Evolutionary conservation across 192 early-diverging fungal genomes (phyloP).

Genomic region (Coemansia sp.): DNA sequence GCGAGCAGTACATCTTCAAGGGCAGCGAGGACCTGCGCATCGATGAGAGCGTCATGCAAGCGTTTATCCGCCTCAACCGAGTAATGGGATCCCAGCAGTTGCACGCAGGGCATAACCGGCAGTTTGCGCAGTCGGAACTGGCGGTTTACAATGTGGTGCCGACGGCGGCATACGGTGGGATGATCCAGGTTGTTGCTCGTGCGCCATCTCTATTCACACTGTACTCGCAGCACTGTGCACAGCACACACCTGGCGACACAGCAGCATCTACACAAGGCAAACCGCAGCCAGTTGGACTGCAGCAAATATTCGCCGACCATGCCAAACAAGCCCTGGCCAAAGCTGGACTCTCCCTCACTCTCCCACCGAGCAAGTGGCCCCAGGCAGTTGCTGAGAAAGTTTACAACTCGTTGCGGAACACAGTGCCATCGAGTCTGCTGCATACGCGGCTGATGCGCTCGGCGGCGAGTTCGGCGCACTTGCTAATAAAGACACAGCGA

Average conservation of each 20-base stretch:
- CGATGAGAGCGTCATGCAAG: constrained; percentile 90
- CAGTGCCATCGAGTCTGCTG: constrained; percentile 16
- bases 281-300: constrained; percentile 5
- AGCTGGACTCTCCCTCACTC: background rate
- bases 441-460: constrained; percentile 10
- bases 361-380: constrained; percentile 32
- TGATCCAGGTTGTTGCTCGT: constrained; percentile 90
- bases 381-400: background rate
- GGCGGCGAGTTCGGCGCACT: constrained; percentile 19
- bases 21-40: constrained; percentile 90
- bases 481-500: constrained; percentile 8
- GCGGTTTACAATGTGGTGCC: constrained; percentile 70
- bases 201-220: constrained; percentile 67
- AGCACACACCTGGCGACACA: background rate
- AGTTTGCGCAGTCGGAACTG: constrained; percentile 4
- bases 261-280: background rate
- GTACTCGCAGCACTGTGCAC: constrained; percentile 15
- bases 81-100: background rate
- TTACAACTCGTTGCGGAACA: constrained; percentile 17
- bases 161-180: constrained; percentile 76
- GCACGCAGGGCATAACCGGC: background rate
- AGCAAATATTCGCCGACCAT: constrained; percentile 16
- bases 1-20: constrained; percentile 82
- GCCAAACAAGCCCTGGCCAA: constrained; percentile 9
- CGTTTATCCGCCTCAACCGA: constrained; percentile 36